Base-by-base conservation (phyloP, 2,329 filamentous ascomycete species). In the Pezicula radicicola region DNA sequence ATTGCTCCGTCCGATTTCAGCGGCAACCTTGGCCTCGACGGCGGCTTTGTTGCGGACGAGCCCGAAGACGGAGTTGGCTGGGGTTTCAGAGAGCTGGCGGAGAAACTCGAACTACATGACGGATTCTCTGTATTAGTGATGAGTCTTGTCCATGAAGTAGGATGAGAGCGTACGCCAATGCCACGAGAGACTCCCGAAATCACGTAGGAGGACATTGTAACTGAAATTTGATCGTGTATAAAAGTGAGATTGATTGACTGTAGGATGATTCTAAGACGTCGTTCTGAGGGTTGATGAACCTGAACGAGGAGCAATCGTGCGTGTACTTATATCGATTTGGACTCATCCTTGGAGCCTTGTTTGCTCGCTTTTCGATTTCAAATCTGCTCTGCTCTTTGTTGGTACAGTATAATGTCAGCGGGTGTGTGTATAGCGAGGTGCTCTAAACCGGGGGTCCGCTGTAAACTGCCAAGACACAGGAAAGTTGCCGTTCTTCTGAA, bases 61-160 rank as follows among this genome's bases (percentile, higher is more conserved):
- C 4, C 75, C 76, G 44, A 79, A 62, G 46, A 79, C 69, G 0
- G 63, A 62, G 54, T 77, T 77, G 16, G 61, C 52, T 8, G 71
- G 63, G 54, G 77, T 64, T 19, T 62, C 59, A 0, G 78, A 78
- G 10, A 78, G 54, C 35, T 76, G 67, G 27, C 63, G 65, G 41
- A 81, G 49, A 58, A 81, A 75, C 52, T 72, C 77, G 48, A 71
- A 79, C 78, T 80, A 51, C 28, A 51, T 55, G 48, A 46, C 48
- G 30, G 43, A 18, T 42, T 53, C 9, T 6, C 5, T 40, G 3
- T 54, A 52, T 56, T 49, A 52, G 49, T 52, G 42, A 46, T 9
- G 39, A 52, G 46, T 48, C 37, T 51, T 57, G 40, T 46, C 10
- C 33, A 58, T 59, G 46, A 45, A 50, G 42, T 8, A 48, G 25